Base-by-base conservation (phyloP, 805 yeast genomes). In the Myxozyma melibiosi region DNA sequence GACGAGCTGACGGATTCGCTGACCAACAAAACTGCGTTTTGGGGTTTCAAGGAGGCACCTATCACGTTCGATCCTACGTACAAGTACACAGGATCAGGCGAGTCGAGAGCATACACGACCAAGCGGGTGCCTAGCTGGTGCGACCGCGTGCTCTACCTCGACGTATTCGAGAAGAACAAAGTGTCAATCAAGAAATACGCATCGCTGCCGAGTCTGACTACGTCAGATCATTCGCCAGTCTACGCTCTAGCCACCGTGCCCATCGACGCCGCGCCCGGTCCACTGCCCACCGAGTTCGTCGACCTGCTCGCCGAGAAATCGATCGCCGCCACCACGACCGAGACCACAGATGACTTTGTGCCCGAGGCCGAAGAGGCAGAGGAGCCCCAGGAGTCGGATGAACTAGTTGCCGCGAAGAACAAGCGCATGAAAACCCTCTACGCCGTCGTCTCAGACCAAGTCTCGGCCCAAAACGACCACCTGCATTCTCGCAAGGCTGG, bases 121-220 rank as follows among this genome's bases (percentile, higher is more conserved):
- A 84, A 83, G 63, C 76, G 97, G 53, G 73, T 75, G 1, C 95
- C 97, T 0, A 85, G 96, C 5, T 91, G 96, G 96, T 90, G 97
- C 71, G 98, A 91, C 69, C 73, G 98, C 51, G 80, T 91, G 4
- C 69, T 91, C 44, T 88, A 74, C 66, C 79, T 80, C 53, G 68
- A 75, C 1, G 81, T 84, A 24, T 70, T 71, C 56, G 63, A 68
- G 6, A 37, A 60, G 11, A 34, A 57, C 50, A 41, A 48, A 1
- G 51, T 75, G 71, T 34, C 56, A 3, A 57, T 82, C 0, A 62
- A 71, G 13, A 67, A 68, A 2, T 90, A 90, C 70, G 65, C 72
- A 28, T 76, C 87, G 5, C 68, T 74, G 1, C 68, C 74, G n/a
- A 22, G 5, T 0, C 70, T 85, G 37, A 70, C 72, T 4, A 73